Evolutionary conservation across 1,139 yeast genomes (phyloP).

Genomic region (Geotrichum europaeum): DNA sequence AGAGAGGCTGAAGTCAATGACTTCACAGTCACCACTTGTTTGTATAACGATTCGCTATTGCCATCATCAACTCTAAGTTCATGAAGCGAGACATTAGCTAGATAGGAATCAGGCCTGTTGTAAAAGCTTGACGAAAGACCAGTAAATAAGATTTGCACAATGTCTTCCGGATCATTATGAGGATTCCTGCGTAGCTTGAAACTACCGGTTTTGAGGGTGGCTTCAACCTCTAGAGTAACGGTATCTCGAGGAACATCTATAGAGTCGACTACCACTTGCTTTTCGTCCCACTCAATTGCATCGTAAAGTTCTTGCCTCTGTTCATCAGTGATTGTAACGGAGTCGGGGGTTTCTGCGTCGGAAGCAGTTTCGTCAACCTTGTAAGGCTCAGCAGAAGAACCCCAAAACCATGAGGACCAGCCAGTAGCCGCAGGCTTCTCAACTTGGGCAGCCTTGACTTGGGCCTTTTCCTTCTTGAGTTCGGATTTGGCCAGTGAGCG

Average conservation of each 20-base stretch:
- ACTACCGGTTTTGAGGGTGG: constrained; percentile 73
- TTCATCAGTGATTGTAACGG: constrained; percentile 40
- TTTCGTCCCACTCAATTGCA: constrained; percentile 87
- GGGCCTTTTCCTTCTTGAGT: constrained; percentile 48
- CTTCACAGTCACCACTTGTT: constrained; percentile 84
- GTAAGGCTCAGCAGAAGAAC: constrained; percentile 16
- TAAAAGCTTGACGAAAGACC: constrained; percentile 69
- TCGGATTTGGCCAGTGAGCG: constrained; percentile 72
- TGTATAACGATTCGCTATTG: constrained; percentile 63
- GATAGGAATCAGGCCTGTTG: constrained; percentile 75
- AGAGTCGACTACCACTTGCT: constrained; percentile 46
- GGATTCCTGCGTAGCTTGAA: constrained; percentile 48
- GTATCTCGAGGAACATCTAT: constrained; percentile 71
- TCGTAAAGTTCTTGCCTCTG: constrained; percentile 71
- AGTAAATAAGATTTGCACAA: constrained; percentile 78
- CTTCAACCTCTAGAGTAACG: constrained; percentile 57
- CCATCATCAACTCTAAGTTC: constrained; percentile 88
- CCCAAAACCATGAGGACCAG: constrained; percentile 38
- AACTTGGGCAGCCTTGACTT: constrained; percentile 18
- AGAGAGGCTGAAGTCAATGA: constrained; percentile 41
- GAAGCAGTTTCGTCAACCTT: constrained; percentile 11
- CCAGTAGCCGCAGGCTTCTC: constrained; percentile 20
- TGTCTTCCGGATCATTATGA: constrained; percentile 34
- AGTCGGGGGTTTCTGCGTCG: constrained; percentile 24
- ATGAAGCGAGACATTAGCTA: constrained; percentile 64